Evolutionary conservation across 1,284 basidiomycete genomes (phyloP).

Genomic region (Leccinum pachyderme): DNA sequence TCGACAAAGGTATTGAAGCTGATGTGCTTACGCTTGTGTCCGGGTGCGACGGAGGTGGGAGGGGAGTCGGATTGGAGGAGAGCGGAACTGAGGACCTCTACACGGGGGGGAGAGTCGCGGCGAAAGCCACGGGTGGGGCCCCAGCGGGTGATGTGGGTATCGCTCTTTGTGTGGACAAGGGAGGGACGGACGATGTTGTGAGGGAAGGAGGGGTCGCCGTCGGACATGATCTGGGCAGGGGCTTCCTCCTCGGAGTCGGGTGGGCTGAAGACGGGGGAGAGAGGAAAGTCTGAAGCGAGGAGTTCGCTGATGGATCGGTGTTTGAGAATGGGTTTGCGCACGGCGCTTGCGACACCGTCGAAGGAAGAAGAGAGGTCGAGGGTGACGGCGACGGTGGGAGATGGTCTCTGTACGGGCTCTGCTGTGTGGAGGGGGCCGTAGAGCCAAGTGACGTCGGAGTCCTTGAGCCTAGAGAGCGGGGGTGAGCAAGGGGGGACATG

Average conservation of each 20-base stretch:
- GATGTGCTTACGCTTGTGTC: slow-evolving; percentile 79
- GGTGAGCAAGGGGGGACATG: not conserved
- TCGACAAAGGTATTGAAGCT: slow-evolving; percentile 98
- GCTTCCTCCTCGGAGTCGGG: slow-evolving; percentile 36
- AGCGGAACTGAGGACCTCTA: slow-evolving; percentile 27
- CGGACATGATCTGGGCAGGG: slow-evolving; percentile 21
- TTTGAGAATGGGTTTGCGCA: slow-evolving; percentile 92
- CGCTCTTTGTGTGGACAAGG: slow-evolving; percentile 79
- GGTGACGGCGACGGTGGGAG: slow-evolving; percentile 28
- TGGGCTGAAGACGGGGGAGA: slow-evolving; percentile 58
- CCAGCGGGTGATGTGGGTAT: slow-evolving; percentile 68
- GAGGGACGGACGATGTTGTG: slow-evolving; percentile 43
- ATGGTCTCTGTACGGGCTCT: slow-evolving; percentile 48
- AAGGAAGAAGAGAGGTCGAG: slow-evolving; percentile 35
- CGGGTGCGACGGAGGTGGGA: slow-evolving; percentile 26
- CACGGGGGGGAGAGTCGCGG: slow-evolving; percentile 66
- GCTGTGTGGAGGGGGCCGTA: slow-evolving; percentile 96
- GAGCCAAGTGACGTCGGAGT: slow-evolving; percentile 98
- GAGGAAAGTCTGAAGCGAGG: slow-evolving; percentile 64
- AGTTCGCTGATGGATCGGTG: slow-evolving; percentile 92
- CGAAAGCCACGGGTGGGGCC: slow-evolving; percentile 52
- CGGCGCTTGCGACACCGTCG: slow-evolving; percentile 31
- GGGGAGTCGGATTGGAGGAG: slow-evolving; percentile 24
- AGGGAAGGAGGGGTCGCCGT: slow-evolving; percentile 9
- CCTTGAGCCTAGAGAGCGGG: slow-evolving; percentile 80